Conservation (phyloP, 2,329 filamentous ascomycete species). For the Penicillium fuscoglaucum region DNA sequence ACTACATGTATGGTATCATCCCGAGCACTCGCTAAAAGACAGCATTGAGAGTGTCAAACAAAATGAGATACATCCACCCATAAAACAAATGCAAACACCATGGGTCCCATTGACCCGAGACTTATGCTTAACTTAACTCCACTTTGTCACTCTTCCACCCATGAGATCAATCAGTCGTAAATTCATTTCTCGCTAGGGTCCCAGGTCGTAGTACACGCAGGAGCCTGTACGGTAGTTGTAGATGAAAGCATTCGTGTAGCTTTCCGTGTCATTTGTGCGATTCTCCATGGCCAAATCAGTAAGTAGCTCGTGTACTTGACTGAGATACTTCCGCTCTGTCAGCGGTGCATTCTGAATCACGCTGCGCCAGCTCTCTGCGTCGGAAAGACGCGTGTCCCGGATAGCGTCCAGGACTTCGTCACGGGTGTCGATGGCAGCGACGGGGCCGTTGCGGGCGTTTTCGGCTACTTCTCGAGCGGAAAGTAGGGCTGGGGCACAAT, state of each 20-base stretch:
- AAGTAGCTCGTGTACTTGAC: conserved; percentile 78
- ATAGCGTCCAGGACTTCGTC: conserved; percentile 80
- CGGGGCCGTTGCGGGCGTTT: conserved; percentile 72
- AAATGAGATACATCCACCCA: conserved; percentile 7
- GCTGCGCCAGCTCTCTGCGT: conserved; percentile 79
- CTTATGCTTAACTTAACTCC: conserved; percentile 3
- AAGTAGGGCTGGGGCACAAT: conserved; percentile 46
- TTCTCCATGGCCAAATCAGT: conserved; percentile 58
- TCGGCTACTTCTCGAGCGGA: conserved; percentile 64
- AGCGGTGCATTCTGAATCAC: conserved; percentile 76
- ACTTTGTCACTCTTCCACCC: neutral
- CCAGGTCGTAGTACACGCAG: conserved; percentile 83
- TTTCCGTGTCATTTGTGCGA: conserved; percentile 45
- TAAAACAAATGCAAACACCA: conserved; percentile 12
- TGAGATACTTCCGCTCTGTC: conserved; percentile 76
- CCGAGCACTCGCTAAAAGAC: conserved; percentile 20
- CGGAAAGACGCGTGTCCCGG: conserved; percentile 70
- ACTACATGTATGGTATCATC: conserved; percentile 19
- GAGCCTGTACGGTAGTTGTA: conserved; percentile 87
- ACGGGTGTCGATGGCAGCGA: conserved; percentile 83
- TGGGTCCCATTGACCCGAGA: conserved; percentile 12
- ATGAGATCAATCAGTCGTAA: conserved; percentile 12
- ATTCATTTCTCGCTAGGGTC: conserved; percentile 29
- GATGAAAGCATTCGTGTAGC: conserved; percentile 73
- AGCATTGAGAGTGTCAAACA: conserved; percentile 16